phyloP scores from a whole-genome alignment of 169 alveolate genomes.

The Perkinsus chesapeaki region DNA sequence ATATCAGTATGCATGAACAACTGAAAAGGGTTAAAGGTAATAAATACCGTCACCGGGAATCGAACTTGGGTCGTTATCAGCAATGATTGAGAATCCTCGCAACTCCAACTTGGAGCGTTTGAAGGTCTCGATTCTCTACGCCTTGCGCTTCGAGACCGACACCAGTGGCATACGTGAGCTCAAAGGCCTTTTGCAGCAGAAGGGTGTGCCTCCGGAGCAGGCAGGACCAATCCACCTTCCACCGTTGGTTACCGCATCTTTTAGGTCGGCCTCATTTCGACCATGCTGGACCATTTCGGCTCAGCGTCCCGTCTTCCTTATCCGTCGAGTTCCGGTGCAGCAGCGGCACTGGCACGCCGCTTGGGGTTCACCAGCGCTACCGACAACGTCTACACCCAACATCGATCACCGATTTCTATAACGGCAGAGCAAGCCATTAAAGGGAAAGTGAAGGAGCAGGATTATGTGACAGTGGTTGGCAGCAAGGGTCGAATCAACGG shows the following conservation, averaged over 20 bases:
- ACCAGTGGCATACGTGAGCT: neutral
- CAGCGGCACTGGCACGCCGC: neutral
- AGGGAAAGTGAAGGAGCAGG: conserved; percentile 36
- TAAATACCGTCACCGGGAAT: neutral
- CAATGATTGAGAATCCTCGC: neutral
- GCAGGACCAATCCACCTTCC: neutral
- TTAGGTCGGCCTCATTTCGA: neutral
- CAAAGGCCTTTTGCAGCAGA: neutral
- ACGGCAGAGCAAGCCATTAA: conserved; percentile 64
- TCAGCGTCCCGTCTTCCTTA: neutral
- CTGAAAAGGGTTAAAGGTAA: neutral
- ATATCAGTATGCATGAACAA: conserved; percentile 13
- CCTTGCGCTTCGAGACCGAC: conserved; percentile 19
- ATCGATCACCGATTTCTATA: conserved; percentile 59
- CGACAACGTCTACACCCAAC: conserved; percentile 81
- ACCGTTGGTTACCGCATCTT: neutral
- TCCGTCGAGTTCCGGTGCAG: neutral
- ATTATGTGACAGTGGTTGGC: neutral
- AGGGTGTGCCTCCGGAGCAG: neutral
- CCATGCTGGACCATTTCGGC: neutral
- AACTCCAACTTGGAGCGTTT: conserved; percentile 22
- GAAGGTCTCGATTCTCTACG: conserved; percentile 36
- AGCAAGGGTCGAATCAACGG: neutral
- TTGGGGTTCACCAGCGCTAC: conserved; percentile 33
- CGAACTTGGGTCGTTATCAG: neutral